Conservation (phyloP, 345 rosid species). For the Salix dunnii region DNA sequence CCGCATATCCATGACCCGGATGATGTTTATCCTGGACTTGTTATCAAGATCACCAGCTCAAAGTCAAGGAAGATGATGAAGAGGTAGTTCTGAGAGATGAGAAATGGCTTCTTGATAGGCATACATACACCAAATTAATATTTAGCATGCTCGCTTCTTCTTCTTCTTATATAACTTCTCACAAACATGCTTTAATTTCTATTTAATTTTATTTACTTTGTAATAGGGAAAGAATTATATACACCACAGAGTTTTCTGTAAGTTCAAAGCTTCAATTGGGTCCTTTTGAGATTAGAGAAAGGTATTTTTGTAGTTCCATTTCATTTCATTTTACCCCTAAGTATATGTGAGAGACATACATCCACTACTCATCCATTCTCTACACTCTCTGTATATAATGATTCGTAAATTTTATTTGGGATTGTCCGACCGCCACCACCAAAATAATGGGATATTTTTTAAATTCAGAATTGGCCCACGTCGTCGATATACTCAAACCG, state of each 20-base stretch:
- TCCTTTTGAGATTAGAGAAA: neutral
- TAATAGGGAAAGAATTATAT: neutral
- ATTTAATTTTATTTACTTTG: neutral
- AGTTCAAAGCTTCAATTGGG: neutral
- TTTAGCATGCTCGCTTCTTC: neutral
- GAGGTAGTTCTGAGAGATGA: constrained; percentile 16
- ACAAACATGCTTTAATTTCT: neutral
- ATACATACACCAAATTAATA: neutral
- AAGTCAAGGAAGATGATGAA: constrained; percentile 17
- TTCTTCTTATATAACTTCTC: neutral
- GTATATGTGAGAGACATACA: neutral
- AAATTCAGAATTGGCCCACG: neutral
- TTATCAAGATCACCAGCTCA: constrained; percentile 63
- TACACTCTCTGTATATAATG: neutral
- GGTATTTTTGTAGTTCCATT: neutral
- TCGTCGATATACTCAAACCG: neutral
- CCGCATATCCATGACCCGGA: constrained; percentile 84
- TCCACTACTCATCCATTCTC: neutral
- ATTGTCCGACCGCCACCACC: neutral
- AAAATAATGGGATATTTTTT: too few species aligned
- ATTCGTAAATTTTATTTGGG: neutral
- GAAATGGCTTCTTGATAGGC: neutral
- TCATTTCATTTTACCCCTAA: neutral
- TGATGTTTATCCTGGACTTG: constrained; percentile 76
- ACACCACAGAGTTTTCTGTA: neutral